These are phyloP conservation scores for Xylariomycetidae sp. DNA, from an alignment of 2,329 filamentous ascomycete genomes.

Conservation along the genomic window DNA sequence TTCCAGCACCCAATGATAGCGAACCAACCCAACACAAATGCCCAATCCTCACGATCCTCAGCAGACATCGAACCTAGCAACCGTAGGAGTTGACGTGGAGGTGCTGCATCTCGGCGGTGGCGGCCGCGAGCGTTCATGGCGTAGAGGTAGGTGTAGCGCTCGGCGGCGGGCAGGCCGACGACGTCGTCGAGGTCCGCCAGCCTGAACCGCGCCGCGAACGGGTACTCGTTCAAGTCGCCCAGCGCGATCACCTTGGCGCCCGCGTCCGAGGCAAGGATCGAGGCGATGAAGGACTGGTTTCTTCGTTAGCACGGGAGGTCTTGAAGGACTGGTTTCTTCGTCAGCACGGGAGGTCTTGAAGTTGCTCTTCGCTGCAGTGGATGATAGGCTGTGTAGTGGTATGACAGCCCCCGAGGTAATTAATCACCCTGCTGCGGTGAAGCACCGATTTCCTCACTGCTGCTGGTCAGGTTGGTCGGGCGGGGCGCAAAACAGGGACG, in stretches of 20 bases:
- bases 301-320: too few relatives aligned
- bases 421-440: too few relatives aligned
- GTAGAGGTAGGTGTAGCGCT: conserved; percentile 66
- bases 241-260: conserved; percentile 53
- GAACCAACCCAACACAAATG: too few relatives aligned
- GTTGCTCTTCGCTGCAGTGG: conserved; percentile 55
- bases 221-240: conserved; percentile 70
- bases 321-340: too few relatives aligned
- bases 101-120: conserved; percentile 51
- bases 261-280: conserved; percentile 51
- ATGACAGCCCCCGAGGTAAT: too few relatives aligned
- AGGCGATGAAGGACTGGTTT: conserved; percentile 49
- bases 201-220: conserved; percentile 50
- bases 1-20: too few relatives aligned
- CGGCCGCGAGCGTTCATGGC: conserved; percentile 53
- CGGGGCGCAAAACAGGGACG: conserved; percentile 36
- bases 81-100: conserved; percentile 68
- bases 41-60: too few relatives aligned
- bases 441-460: too few relatives aligned
- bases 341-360: too few relatives aligned
- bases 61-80: conserved; percentile 42
- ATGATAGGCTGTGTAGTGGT: too few relatives aligned
- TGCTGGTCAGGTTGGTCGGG: conserved; percentile 46
- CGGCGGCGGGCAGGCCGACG: conserved; percentile 41
- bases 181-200: conserved; percentile 58